A percentile compares a stretch with the other conserved stretches of the same genome.
phyloP scores from a whole-genome alignment of 495 filamentous ascomycete genomes.

The Hypomontagnella submonticulosa region DNA sequence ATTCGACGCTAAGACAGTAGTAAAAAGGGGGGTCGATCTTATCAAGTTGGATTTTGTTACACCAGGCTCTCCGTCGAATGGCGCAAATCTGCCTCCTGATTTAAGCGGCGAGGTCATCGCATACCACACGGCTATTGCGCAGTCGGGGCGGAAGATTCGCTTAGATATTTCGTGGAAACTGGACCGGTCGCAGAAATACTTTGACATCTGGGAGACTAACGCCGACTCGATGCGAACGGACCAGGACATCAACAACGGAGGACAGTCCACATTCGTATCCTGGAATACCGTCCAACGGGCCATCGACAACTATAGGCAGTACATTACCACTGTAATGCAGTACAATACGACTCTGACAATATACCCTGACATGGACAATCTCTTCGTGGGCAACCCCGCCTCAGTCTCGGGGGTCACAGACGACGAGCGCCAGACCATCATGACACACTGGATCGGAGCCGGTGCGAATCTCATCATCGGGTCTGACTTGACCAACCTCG shows the following conservation, averaged over 20 bases:
- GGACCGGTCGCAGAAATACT: slow-evolving; percentile 42
- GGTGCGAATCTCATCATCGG: slow-evolving; percentile 48
- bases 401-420: slow-evolving; percentile 45
- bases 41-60: slow-evolving; percentile 50
- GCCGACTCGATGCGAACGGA: slow-evolving; percentile 48
- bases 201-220: slow-evolving; percentile 39
- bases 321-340: slow-evolving; percentile 38
- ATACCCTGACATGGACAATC: slow-evolving; percentile 49
- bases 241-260: slow-evolving; percentile 47
- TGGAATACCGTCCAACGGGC: slow-evolving; percentile 46
- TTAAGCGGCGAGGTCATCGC: slow-evolving; percentile 37
- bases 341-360: slow-evolving; percentile 39
- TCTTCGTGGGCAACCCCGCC: slow-evolving; percentile 44
- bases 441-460: slow-evolving; percentile 50
- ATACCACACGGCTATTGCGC: slow-evolving; percentile 45
- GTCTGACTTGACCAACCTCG: slow-evolving; percentile 44
- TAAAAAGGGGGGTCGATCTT: slow-evolving; percentile 43
- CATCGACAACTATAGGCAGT: slow-evolving; percentile 50
- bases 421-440: slow-evolving; percentile 41
- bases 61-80: slow-evolving; percentile 42
- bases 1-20: slow-evolving; percentile 1
- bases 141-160: slow-evolving; percentile 42
- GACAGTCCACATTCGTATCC: slow-evolving; percentile 38
- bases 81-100: slow-evolving; percentile 39
- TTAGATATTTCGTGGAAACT: slow-evolving; percentile 50